phyloP scores from a whole-genome alignment of 83 land plant species.

The Thuja plicata region DNA sequence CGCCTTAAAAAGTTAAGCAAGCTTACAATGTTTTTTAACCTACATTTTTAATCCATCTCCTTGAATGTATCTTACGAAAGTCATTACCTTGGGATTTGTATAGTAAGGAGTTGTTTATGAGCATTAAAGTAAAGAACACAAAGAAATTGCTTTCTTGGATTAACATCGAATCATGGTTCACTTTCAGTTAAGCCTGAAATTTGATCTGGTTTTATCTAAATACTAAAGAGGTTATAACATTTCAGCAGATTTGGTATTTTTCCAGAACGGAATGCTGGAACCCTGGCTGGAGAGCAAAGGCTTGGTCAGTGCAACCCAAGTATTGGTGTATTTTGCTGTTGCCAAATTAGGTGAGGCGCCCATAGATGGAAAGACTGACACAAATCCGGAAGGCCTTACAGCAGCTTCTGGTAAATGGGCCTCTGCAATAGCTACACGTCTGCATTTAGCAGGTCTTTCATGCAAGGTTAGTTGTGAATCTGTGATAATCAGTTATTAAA shows the following conservation, averaged over 20 bases:
- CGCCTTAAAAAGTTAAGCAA: too few relatives aligned
- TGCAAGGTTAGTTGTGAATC: constrained; percentile 63
- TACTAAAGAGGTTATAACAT: constrained; percentile 21
- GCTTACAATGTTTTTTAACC: too few relatives aligned
- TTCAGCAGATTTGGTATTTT: constrained; percentile 92
- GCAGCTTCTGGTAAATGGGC: constrained; percentile 99
- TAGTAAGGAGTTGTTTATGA: not conserved
- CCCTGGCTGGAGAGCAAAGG: constrained; percentile 90
- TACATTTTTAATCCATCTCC: too few relatives aligned
- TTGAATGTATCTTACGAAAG: not conserved
- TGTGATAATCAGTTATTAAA: not conserved
- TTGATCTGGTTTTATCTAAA: not conserved
- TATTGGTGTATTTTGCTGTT: constrained; percentile 94
- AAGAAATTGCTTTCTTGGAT: not conserved
- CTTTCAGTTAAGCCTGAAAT: not conserved
- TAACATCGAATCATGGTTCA: not conserved
- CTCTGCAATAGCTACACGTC: constrained; percentile 72
- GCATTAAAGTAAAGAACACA: not conserved
- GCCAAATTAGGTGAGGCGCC: constrained; percentile 94
- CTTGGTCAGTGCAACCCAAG: constrained; percentile 71
- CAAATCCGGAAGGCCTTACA: constrained; percentile 94
- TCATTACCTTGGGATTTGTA: not conserved
- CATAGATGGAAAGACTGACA: constrained; percentile 92
- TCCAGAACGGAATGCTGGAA: constrained; percentile 99
- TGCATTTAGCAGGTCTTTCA: constrained; percentile 81